phyloP scores from a whole-genome alignment of 345 rosid genomes.

The Garcia nutans region DNA sequence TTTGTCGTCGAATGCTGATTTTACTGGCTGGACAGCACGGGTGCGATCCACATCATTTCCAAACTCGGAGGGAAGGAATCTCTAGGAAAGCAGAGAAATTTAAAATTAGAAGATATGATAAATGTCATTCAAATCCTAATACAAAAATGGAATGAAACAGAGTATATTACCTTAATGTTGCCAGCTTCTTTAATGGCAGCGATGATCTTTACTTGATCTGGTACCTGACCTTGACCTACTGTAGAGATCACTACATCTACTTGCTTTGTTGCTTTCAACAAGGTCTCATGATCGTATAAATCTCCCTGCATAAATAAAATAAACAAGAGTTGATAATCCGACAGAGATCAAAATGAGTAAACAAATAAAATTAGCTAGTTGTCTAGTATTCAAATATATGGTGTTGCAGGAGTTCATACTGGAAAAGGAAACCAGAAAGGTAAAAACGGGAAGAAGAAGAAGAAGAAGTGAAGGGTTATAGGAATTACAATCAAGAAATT shows the following conservation, averaged over 20 bases:
- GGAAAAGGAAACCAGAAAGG: not conserved
- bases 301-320: slow-evolving; percentile 42
- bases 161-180: slow-evolving; percentile 55
- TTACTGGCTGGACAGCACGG: slow-evolving; percentile 54
- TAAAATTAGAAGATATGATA: too few species aligned
- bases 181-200: slow-evolving; percentile 88
- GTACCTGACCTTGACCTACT: slow-evolving; percentile 45
- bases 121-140: not conserved
- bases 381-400: too few species aligned
- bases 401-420: too few species aligned
- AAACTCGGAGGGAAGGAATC: slow-evolving; percentile 73
- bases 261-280: slow-evolving; percentile 67
- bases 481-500: slow-evolving; percentile 6
- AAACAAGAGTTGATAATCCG: not conserved
- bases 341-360: not conserved
- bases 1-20: slow-evolving; percentile 41
- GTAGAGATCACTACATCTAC: slow-evolving; percentile 84
- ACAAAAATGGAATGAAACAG: not conserved
- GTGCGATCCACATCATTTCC: slow-evolving; percentile 55
- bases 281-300: slow-evolving; percentile 57
- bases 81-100: slow-evolving; percentile 23
- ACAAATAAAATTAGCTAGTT: not conserved
- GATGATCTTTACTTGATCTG: slow-evolving; percentile 74
- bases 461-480: not conserved
- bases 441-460: not conserved